Evolutionary conservation across 1,284 basidiomycete genomes (phyloP).

Genomic region (Waitea zeae): DNA sequence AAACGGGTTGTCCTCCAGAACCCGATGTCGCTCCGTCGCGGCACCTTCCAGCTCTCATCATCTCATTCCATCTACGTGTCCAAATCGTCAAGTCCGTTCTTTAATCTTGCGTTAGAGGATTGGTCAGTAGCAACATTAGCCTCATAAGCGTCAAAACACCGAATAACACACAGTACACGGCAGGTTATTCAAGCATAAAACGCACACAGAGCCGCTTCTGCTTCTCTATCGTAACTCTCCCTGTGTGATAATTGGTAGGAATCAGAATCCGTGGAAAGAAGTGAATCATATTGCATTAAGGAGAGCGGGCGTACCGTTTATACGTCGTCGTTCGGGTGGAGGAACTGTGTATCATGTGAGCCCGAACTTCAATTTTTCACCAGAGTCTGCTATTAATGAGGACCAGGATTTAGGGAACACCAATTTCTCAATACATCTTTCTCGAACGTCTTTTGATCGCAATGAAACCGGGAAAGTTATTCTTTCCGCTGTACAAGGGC

Average conservation of each 20-base stretch:
- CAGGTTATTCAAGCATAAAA: constrained; percentile 75
- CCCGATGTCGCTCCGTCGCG: background rate
- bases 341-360: constrained; percentile 94
- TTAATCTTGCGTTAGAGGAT: constrained; percentile 90
- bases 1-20: too few species aligned
- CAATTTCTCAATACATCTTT: constrained; percentile 90
- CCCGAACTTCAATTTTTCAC: constrained; percentile 6
- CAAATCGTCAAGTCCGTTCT: constrained; percentile 71
- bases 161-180: background rate
- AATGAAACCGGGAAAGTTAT: constrained; percentile 67
- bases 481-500: constrained; percentile 57
- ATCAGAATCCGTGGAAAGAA: constrained; percentile 99
- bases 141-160: too few species aligned
- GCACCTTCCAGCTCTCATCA: background rate
- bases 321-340: constrained; percentile 86
- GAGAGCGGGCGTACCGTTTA: constrained; percentile 49
- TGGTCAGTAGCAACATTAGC: constrained; percentile 67
- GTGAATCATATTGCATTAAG: constrained; percentile 52
- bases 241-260: constrained; percentile 89
- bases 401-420: constrained; percentile 88
- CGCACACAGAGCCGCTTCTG: constrained; percentile 51
- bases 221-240: constrained; percentile 82
- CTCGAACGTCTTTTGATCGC: constrained; percentile 69
- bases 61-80: constrained; percentile 62
- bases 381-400: background rate